Base-by-base conservation (phyloP, 176 grass and related monocot species). In the Eremochloa ophiuroides region DNA sequence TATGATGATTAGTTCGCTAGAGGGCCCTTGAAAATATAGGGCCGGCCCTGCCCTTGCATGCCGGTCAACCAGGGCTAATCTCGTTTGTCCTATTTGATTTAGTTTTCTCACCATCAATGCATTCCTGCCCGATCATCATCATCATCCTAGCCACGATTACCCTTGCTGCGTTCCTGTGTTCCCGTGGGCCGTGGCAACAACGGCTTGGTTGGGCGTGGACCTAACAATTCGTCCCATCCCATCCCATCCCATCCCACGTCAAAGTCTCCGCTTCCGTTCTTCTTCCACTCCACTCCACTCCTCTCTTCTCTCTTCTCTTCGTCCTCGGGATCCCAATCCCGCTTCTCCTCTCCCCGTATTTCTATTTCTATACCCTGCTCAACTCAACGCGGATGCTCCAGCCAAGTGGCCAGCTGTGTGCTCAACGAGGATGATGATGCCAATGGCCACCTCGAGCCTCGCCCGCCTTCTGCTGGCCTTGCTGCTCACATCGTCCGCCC, bases 211-310 rank as follows among this genome's bases (percentile, higher is more conserved):
- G 76, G 63, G 82, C 31, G 87, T 85, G 82, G 82, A 85, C 87
- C 82, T 85, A 85, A 89, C 87, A 89, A 37, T 85, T 89, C 63
- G 26, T 35, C 17, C 17, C 29, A 10, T 26, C n/a, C n/a, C n/a
- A n/a, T n/a, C n/a, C n/a, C n/a, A n/a, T n/a, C n/a, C n/a, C n/a
- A n/a, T 48, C 62, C 39, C 62, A 62, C 50, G 77, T 81, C 71
- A 23, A 89, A 85, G 87, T 89, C 87, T 69, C 62, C 87, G 38
- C 64, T 85, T 77, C 83, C 40, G 87, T 81, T 89, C 77, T 64
- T 28, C 72, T 30, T 81, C 87, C 87, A 85, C 82, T 85, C 67
- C 14, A 73, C 67, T 65, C 69, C 43, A 9, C 20, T 27, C 64
- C 28, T 76, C 87, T 84, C 73, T n/a, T n/a, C n/a, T 62, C 64